Conservation (phyloP, 768 basidiomycete species). For the Boletus patriciae region DNA sequence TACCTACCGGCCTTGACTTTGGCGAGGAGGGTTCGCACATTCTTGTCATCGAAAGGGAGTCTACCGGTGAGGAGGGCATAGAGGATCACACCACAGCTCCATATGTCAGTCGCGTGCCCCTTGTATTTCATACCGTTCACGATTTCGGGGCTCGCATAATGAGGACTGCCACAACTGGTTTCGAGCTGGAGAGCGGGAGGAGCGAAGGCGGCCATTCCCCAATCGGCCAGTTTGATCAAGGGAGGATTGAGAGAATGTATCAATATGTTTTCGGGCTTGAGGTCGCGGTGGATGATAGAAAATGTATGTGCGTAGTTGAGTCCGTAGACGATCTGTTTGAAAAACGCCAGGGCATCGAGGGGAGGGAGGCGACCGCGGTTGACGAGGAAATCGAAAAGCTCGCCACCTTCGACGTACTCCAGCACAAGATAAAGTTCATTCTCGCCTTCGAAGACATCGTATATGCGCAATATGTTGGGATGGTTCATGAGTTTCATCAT, state of each 20-base stretch:
- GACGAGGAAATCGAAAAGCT: conserved; percentile 95
- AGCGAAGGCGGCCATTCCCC: conserved; percentile 98
- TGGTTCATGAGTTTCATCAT: conserved; percentile 99
- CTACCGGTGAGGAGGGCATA: conserved; percentile 87
- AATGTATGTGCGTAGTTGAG: conserved; percentile 97
- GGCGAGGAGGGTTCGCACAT: conserved; percentile 68
- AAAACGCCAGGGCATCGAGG: conserved; percentile 84
- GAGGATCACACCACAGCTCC: conserved; percentile 95
- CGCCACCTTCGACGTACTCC: conserved; percentile 95
- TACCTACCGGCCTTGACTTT: conserved; percentile 90
- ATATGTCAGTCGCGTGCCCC: conserved; percentile 90
- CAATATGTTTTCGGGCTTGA: conserved; percentile 97
- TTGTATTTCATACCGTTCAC: conserved; percentile 87
- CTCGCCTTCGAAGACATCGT: conserved; percentile 93
- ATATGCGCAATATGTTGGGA: conserved; percentile 92
- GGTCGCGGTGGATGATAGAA: conserved; percentile 96
- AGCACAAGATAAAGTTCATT: conserved; percentile 89
- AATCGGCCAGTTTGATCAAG: conserved; percentile 94
- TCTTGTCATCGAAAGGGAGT: conserved; percentile 93
- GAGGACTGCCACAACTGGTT: conserved; percentile 94
- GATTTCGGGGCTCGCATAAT: conserved; percentile 97
- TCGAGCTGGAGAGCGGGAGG: conserved; percentile 82
- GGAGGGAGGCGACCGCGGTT: conserved; percentile 80
- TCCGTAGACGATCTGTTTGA: conserved; percentile 93
- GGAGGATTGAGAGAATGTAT: conserved; percentile 80